Base-by-base conservation (phyloP, 1,284 basidiomycete genomes). In the Boletus holoroseus region DNA sequence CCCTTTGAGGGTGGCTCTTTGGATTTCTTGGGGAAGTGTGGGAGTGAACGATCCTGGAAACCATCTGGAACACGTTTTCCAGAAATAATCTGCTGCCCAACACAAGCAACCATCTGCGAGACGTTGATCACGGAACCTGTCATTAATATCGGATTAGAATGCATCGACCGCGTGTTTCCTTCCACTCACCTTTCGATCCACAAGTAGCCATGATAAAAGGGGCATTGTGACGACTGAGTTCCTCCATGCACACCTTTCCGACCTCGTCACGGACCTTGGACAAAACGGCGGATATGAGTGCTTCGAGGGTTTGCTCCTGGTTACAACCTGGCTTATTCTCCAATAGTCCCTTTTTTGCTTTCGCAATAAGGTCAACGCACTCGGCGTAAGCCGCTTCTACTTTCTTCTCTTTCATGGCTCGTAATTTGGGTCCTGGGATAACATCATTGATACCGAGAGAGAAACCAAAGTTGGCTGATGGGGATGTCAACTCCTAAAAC, bases 81-180 rank as follows among this genome's bases (percentile, higher is more conserved):
- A 22, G 91, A 85, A 59, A 99, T 99, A 70, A 99, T 98, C 67
- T 99, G 96, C 68, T 99, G 96, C 9, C 96, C 96, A 60, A 99
- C 96, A 81, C 94, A 97, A 59, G 96, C 96, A 52, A 99, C 96
- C 96, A 99, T 99, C 73, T 99, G 96, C 12, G 94, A 96, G 53
- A 99, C 96, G 71, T 99, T 99, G 74, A 99, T 97, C 58, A 94
- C 92, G 62, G 95, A 98, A 68, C 95, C 93, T 95, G 24, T 35
- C 27, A 13, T 32, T 7, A 20, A 44, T 28, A 31, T 56, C 27
- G 47, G 37, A 31, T 40, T 35, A 48, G 40, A 48, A 24, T 47
- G 1, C n/a, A 11, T 12, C n/a, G 24, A 39, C 8, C 39, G 9
- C n/a, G 42, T 15, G 54, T 63, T 43, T 49, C 15, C 27, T 32